Conservation (phyloP, 1,139 yeast species). For the Kazachstania sp. region DNA sequence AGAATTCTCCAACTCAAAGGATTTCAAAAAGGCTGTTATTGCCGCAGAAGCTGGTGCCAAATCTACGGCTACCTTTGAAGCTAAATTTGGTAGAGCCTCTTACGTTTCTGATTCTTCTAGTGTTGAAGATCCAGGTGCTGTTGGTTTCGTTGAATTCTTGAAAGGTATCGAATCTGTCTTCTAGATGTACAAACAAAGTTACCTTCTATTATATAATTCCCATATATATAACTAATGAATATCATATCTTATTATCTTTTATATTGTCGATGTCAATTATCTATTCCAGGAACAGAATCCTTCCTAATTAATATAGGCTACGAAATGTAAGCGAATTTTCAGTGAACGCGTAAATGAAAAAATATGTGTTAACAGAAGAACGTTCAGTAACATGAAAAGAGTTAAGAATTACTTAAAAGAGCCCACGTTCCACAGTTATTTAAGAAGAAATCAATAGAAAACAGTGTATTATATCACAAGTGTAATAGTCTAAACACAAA, state of each 20-base stretch:
- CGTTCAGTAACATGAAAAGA: no score
- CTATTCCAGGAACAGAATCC: no score
- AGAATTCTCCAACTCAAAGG: constrained; percentile 42
- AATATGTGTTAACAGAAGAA: no score
- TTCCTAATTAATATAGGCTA: no score
- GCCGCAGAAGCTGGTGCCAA: constrained; percentile 76
- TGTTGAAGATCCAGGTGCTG: constrained; percentile 95
- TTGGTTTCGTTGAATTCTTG: constrained; percentile 61
- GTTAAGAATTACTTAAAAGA: no score
- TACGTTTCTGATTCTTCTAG: constrained; percentile 58
- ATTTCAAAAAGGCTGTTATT: constrained; percentile 49
- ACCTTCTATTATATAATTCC: no score
- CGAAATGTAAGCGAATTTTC: not conserved
- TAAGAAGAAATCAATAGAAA: not conserved
- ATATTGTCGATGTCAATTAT: no score
- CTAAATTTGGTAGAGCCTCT: constrained; percentile 89
- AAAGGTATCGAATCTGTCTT: constrained; percentile 38
- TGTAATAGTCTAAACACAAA: not conserved
- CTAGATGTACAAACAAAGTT: not conserved
- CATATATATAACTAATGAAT: no score
- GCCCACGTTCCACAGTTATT: not conserved
- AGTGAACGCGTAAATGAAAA: no score
- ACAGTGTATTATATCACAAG: not conserved
- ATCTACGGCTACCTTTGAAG: constrained; percentile 61
- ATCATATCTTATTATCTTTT: no score